phyloP scores from a whole-genome alignment of 345 rosid species.

The Draba incana region DNA sequence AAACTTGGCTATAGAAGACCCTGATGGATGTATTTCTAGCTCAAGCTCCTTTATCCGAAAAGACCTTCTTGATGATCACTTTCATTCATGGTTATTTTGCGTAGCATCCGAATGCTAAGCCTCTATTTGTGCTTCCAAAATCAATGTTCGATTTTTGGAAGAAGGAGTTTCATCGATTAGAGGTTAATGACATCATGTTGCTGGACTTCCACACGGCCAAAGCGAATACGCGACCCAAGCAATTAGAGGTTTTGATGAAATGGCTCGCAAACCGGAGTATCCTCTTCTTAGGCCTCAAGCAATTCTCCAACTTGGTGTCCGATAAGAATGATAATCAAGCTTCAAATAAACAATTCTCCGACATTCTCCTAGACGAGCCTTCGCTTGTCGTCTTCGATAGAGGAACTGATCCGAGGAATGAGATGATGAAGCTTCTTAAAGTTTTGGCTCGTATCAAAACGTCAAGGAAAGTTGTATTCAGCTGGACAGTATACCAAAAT shows the following conservation, averaged over 20 bases:
- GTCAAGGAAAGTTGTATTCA: conserved; percentile 60
- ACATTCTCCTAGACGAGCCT: conserved; percentile 55
- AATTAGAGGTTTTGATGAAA: conserved; percentile 57
- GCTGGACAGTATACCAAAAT: conserved; percentile 69
- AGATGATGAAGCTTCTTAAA: conserved; percentile 59
- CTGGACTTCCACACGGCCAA: conserved; percentile 58
- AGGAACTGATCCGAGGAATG: conserved; percentile 55
- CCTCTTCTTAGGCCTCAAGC: conserved; percentile 64
- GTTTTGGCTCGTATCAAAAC: conserved; percentile 59
- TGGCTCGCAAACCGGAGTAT: conserved; percentile 64
- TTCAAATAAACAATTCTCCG: conserved; percentile 45
- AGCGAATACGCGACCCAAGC: conserved; percentile 56
- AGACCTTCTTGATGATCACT: conserved; percentile 69
- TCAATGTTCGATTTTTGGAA: conserved; percentile 55
- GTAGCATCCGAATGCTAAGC: conserved; percentile 57
- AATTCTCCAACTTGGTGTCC: conserved; percentile 57
- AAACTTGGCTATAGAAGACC: conserved; percentile 58
- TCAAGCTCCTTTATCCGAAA: conserved; percentile 76
- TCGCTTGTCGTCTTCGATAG: conserved; percentile 61
- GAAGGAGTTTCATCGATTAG: no score
- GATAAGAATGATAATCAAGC: conserved; percentile 38
- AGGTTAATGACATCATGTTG: conserved; percentile 19
- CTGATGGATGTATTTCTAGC: conserved; percentile 77
- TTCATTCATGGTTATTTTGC: conserved; percentile 67
- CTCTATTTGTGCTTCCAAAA: conserved; percentile 65